phyloP scores from a whole-genome alignment of 805 yeast genomes.

The Sugiyamaella smithiae region DNA sequence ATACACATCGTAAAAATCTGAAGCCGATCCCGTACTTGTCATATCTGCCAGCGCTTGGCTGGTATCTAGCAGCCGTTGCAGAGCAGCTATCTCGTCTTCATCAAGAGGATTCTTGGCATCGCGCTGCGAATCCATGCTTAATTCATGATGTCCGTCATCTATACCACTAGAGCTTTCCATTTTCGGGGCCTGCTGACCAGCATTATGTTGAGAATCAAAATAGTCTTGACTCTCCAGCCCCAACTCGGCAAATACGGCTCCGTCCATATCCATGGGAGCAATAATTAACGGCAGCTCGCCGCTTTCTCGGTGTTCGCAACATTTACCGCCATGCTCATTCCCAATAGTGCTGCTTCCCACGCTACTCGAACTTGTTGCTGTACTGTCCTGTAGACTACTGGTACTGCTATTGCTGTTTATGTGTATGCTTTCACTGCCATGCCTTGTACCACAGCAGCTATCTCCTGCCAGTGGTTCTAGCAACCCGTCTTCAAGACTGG shows the following conservation, averaged over 20 bases:
- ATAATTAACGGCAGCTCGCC: slow-evolving; percentile 28
- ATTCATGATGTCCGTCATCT: background rate
- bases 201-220: background rate
- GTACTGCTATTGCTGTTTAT: background rate
- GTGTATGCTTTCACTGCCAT: background rate
- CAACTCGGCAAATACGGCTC: slow-evolving; percentile 19
- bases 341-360: background rate
- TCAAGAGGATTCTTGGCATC: slow-evolving; percentile 22
- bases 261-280: slow-evolving; percentile 35
- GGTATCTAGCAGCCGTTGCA: slow-evolving; percentile 21
- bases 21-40: slow-evolving; percentile 15
- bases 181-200: background rate
- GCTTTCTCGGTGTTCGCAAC: background rate
- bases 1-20: slow-evolving; percentile 25
- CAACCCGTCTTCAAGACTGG: background rate
- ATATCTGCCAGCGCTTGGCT: background rate
- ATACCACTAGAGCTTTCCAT: background rate
- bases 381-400: background rate
- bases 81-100: slow-evolving; percentile 25
- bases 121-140: background rate
- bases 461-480: background rate
- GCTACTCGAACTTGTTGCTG: background rate
- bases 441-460: background rate
- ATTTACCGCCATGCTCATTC: background rate
- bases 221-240: background rate